Conservation (phyloP, 2,329 filamentous ascomycete genomes). For the Colletotrichum sp. region DNA sequence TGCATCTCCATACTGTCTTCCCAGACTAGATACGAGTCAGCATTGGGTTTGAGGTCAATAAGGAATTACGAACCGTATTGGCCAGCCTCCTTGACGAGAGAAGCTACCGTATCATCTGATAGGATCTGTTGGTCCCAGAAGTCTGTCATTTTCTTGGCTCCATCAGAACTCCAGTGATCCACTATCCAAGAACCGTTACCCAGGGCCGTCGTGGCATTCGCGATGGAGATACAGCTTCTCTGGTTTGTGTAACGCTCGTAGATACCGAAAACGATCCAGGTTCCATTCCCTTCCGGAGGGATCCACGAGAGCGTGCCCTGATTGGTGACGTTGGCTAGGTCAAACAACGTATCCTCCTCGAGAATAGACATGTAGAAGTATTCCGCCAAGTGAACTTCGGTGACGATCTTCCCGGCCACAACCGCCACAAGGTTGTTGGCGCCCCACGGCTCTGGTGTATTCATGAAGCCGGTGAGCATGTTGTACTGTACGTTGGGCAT, state of each 20-base stretch:
- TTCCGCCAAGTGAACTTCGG: neutral
- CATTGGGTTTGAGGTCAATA: fast-evolving
- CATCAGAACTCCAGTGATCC: neutral
- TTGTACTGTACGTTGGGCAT: neutral
- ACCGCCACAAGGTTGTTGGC: neutral
- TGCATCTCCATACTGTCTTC: neutral
- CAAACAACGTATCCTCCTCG: neutral
- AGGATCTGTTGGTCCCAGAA: neutral
- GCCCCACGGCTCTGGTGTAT: neutral
- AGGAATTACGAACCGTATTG: neutral
- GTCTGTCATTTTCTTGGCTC: neutral
- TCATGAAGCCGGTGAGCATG: neutral
- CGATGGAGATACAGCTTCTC: neutral
- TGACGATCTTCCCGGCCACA: neutral
- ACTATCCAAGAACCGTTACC: neutral
- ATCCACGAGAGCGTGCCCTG: neutral
- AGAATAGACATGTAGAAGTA: neutral
- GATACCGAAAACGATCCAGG: neutral
- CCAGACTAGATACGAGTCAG: neutral
- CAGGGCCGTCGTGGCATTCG: neutral
- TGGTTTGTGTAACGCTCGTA: neutral
- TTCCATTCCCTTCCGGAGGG: fast-evolving
- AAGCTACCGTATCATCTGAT: neutral
- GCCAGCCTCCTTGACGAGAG: neutral
- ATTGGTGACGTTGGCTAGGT: neutral